Evolutionary conservation across 164 flowering plant genomes (phyloP).

Genomic region (Tetracentron sinense): DNA sequence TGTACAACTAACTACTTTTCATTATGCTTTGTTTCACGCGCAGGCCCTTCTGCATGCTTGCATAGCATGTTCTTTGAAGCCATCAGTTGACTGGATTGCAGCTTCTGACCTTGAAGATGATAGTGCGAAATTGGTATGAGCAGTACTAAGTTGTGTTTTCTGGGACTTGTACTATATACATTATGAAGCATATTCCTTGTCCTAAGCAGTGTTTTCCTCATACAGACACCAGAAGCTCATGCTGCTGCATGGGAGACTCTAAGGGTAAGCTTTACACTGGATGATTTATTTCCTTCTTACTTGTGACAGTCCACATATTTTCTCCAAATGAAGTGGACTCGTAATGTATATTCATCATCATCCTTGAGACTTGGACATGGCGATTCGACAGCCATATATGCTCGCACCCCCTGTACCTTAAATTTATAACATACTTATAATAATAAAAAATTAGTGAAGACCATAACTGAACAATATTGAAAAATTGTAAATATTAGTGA

Average conservation of each 20-base stretch:
- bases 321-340: not conserved
- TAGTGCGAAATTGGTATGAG: constrained; percentile 54
- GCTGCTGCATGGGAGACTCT: constrained; percentile 88
- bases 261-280: constrained; percentile 41
- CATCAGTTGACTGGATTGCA: constrained; percentile 90
- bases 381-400: too few species aligned
- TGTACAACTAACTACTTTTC: not conserved
- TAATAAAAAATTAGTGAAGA: too few species aligned
- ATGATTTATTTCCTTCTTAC: not conserved
- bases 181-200: not conserved
- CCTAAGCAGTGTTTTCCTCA: constrained; percentile 10
- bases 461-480: too few species aligned
- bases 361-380: too few species aligned
- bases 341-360: too few species aligned
- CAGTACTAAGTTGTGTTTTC: not conserved
- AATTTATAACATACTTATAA: too few species aligned
- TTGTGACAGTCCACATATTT: not conserved
- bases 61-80: constrained; percentile 82
- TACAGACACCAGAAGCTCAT: constrained; percentile 87
- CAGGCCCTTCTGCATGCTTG: constrained; percentile 98
- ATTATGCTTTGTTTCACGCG: constrained; percentile 9
- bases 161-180: not conserved
- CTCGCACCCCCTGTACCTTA: too few species aligned
- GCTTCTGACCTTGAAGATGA: constrained; percentile 98
- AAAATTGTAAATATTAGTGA: too few species aligned